Base-by-base conservation (phyloP, 208 protist genomes). In the Wallacemonas collosoma region DNA sequence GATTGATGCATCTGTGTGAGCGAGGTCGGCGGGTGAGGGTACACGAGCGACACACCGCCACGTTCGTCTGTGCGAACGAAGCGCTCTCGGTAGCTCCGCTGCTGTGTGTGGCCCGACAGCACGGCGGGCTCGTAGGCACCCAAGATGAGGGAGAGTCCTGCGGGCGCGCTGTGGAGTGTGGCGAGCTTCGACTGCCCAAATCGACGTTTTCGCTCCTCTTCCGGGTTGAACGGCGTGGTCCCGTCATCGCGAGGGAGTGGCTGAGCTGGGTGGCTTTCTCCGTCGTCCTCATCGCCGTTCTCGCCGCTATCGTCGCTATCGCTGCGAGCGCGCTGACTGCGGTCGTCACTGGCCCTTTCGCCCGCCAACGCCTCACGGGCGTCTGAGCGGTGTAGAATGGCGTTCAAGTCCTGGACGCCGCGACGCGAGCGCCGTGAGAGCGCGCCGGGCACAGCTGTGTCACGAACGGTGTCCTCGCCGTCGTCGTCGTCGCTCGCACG, bases 11-110 rank as follows among this genome's bases (percentile, higher is more conserved):
- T 50, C 62, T 81, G 64, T 36, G 75, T 75, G 71, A 82, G 53
- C 72, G 83, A 69, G 68, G 77, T 48, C 76, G 84, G 71, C 65
- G 53, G 71, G 48, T 60, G 44, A n/a, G 82, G 63, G 11, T 65
- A 77, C 17, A 78, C 60, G 12, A 78, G 74, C 40, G 68, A 69
- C 51, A 93, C 79, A 60, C 85, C 78, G 1, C 88, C 77, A 35
- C 77, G 71, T 11, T 67, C 56, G 57, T 87, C 88, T 2, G 72
- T 77, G 53, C 88, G 88, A n/a, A 63, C 74, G 65, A 83, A 76
- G 6, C 67, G 55, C 17, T 77, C 71, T 36, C 56, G 65, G 50
- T 71, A 80, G 14, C 55, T 40, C 39, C 75, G 72, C 14, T 54
- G 51, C 15, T 26, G 38, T 11, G 66, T 71, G 38, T 26, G 5